Evolutionary conservation across 768 basidiomycete genomes (phyloP).

Genomic region (Baorangia bicolor): DNA sequence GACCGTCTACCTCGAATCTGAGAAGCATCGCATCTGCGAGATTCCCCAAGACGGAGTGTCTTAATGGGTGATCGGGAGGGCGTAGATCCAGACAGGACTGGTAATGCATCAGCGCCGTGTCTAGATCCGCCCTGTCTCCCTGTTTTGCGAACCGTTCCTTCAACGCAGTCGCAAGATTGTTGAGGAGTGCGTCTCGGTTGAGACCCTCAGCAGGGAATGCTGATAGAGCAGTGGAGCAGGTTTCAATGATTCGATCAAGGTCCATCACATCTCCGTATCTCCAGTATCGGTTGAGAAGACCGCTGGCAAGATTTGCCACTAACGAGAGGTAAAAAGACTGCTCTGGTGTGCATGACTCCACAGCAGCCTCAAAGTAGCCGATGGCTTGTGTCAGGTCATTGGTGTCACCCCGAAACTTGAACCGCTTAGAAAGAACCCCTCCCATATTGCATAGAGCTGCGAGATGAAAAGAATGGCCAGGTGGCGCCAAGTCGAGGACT

Average conservation of each 20-base stretch:
- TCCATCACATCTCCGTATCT: slow-evolving; percentile 19
- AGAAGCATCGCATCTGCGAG: slow-evolving; percentile 22
- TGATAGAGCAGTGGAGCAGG: slow-evolving; percentile 5
- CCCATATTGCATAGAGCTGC: slow-evolving; percentile 18
- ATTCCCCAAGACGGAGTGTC: slow-evolving; percentile 10
- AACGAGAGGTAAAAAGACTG: slow-evolving; percentile 15
- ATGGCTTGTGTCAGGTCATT: slow-evolving; percentile 25
- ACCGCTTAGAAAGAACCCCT: slow-evolving; percentile 18
- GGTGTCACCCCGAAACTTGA: slow-evolving; percentile 17
- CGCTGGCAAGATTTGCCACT: slow-evolving; percentile 15
- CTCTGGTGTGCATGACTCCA: slow-evolving; percentile 11
- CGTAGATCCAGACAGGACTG: slow-evolving; percentile 22
- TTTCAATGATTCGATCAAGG: slow-evolving; percentile 19
- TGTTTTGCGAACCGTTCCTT: slow-evolving; percentile 14
- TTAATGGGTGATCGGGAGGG: slow-evolving; percentile 18
- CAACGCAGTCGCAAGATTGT: slow-evolving; percentile 21
- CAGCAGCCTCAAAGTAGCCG: slow-evolving; percentile 7
- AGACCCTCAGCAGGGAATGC: slow-evolving; percentile 1
- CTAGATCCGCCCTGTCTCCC: slow-evolving; percentile 18
- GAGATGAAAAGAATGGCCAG: slow-evolving; percentile 20
- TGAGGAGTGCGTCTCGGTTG: slow-evolving; percentile 21
- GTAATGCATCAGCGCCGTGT: slow-evolving; percentile 13
- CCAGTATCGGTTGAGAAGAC: slow-evolving; percentile 21
- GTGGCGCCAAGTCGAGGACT: slow-evolving; percentile 21
- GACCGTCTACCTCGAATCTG: slow-evolving; percentile 25